These are phyloP conservation scores for Geranium incanum DNA, from an alignment of 441 rosid genomes.

Conservation along the genomic window DNA sequence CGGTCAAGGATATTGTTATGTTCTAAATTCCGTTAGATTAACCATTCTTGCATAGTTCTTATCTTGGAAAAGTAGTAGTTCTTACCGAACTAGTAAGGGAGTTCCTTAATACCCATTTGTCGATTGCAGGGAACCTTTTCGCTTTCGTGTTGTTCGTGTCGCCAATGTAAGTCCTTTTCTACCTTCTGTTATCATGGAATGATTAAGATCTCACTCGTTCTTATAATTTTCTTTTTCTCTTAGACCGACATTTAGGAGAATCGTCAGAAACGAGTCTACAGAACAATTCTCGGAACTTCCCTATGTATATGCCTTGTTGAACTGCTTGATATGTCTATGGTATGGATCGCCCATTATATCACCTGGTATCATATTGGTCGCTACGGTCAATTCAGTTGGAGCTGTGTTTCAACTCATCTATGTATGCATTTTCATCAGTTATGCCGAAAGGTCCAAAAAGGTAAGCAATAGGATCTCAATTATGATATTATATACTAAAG, in stretches of 20 bases:
- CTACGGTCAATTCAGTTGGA: constrained; percentile 59
- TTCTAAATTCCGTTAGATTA: too few relatives aligned
- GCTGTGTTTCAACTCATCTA: constrained; percentile 55
- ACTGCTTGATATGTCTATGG: constrained; percentile 66
- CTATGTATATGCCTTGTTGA: constrained; percentile 54
- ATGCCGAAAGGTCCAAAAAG: constrained; percentile 46
- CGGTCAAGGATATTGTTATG: not conserved
- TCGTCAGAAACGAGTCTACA: constrained; percentile 53
- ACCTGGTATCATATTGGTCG: constrained; percentile 34
- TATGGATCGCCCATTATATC: constrained; percentile 60
- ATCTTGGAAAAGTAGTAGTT: too few relatives aligned
- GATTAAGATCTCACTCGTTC: not conserved
- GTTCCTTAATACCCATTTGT: not conserved
- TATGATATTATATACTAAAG: not conserved
- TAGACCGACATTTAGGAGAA: constrained; percentile 71
- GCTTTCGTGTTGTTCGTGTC: constrained; percentile 63
- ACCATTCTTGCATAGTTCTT: too few relatives aligned
- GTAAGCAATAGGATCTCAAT: constrained; percentile 18
- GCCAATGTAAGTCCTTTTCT: constrained; percentile 43
- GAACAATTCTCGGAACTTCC: constrained; percentile 72
- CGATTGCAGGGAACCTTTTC: constrained; percentile 57
- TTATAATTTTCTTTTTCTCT: constrained; percentile 1
- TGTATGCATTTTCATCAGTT: constrained; percentile 38
- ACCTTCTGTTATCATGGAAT: not conserved
- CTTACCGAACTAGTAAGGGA: not conserved